Evolutionary conservation across 129 eudicot genomes (phyloP).

Genomic region (Tanacetum coccineum): DNA sequence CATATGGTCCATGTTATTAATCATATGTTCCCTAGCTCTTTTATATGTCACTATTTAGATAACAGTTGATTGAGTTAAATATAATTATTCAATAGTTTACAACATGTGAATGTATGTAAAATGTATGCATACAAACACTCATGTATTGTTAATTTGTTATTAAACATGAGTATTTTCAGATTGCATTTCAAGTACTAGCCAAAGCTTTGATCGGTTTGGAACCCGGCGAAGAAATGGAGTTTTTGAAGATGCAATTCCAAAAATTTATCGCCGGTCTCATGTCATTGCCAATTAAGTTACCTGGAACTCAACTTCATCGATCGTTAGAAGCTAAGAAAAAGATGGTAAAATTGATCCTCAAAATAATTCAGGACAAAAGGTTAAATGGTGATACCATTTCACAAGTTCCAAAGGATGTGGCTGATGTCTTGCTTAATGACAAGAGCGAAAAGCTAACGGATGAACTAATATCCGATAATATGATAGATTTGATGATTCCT

Average conservation of each 20-base stretch:
- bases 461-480: constrained; percentile 69
- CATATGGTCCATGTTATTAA: constrained; percentile 36
- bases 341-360: constrained; percentile 61
- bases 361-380: constrained; percentile 52
- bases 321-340: constrained; percentile 85
- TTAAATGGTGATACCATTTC: not conserved
- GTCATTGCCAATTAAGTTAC: constrained; percentile 76
- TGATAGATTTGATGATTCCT: constrained; percentile 96
- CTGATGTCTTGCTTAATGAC: constrained; percentile 63
- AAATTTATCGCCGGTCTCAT: constrained; percentile 88
- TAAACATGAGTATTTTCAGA: constrained; percentile 36
- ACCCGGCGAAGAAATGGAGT: constrained; percentile 78
- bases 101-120: no score
- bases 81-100: no score
- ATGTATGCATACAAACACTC: no score
- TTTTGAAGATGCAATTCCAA: constrained; percentile 61
- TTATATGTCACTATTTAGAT: constrained; percentile 18
- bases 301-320: constrained; percentile 78
- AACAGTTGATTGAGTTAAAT: not conserved
- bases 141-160: not conserved
- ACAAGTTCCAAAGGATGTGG: constrained; percentile 51
- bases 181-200: constrained; percentile 87
- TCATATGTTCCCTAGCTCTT: constrained; percentile 32
- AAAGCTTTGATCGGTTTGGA: constrained; percentile 81
- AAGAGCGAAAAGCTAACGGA: constrained; percentile 57